phyloP scores from a whole-genome alignment of 1,139 yeast species.

The Pichia sp. region DNA sequence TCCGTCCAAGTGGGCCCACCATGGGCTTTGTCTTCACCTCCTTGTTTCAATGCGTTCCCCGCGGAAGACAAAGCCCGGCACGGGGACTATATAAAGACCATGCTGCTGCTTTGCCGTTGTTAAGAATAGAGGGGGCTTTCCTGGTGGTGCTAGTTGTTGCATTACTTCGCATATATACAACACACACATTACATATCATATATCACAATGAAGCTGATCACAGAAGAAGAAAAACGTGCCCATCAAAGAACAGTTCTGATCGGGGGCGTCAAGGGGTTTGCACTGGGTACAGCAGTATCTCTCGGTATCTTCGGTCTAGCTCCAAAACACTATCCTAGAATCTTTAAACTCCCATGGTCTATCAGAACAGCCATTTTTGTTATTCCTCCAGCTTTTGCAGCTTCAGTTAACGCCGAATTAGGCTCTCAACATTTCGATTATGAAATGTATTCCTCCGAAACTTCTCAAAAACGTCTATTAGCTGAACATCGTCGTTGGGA shows the following conservation, averaged over 20 bases:
- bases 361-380: conserved; percentile 53
- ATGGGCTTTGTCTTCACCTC: too few species aligned
- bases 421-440: conserved; percentile 53
- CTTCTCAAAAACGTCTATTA: conserved; percentile 32
- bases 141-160: too few species aligned
- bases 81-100: too few species aligned
- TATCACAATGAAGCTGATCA: conserved; percentile 60
- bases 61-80: too few species aligned
- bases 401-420: conserved; percentile 55
- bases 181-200: too few species aligned
- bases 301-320: conserved; percentile 41
- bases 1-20: too few species aligned
- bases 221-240: conserved; percentile 59
- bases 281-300: conserved; percentile 50
- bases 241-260: conserved; percentile 50
- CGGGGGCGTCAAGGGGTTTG: conserved; percentile 62
- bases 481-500: conserved; percentile 51
- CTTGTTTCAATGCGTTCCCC: too few species aligned
- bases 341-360: conserved; percentile 44
- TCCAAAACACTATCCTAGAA: conserved; percentile 38
- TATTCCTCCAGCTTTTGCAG: conserved; percentile 50
- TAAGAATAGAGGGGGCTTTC: too few species aligned
- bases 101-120: too few species aligned
- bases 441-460: conserved; percentile 39
- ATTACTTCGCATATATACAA: too few species aligned